Base-by-base conservation (phyloP, 345 rosid genomes). In the Brassica rapa region DNA sequence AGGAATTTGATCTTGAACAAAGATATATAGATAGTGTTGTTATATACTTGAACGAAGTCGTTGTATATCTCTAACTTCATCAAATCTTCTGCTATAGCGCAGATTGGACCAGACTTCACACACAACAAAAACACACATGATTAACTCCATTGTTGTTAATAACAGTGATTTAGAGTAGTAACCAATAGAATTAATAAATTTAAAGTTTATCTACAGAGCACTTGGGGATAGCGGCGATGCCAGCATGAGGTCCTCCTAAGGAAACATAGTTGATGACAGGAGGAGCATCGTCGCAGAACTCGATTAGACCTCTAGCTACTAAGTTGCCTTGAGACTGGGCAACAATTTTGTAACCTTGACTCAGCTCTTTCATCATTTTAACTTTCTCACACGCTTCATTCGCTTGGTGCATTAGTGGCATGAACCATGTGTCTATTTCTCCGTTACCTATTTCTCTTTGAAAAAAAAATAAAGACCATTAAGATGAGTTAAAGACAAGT, bases 231-330 rank as follows among this genome's bases (percentile, higher is more conserved):
- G 88, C 86, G 30, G 98, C 96, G 14, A 93, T 84, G 59, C 98
- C 98, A 74, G 97, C 96, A 84, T 94, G 94, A 75, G 98, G 98
- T 60, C 97, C 98, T 71, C 84, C 98, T 73, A 94, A 83, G 15
- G 98, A 92, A 71, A 92, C 57, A 77, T 85, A 92, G 81, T 88
- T 89, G 64, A 89, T 74, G 55, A 94, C 95, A 43, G 85, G 91
- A 71, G 97, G 97, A 69, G 87, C 90, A 70, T 85, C 88, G 2
- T 91, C 89, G 62, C 98, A 94, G 62, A 88, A 87, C 88, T 94
- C 90, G 64, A 92, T 59, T 9, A 94, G 82, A 29, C 93, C 98
- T 65, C 97, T 90, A 24, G 87, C 98, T 12, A 94, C 91, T 33
- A 94, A 78, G 82, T 88, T 92, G 1, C 98, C 98, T 91, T 92